Percentiles rank a stretch among this genome's conserved stretches.
phyloP scores from a whole-genome alignment of 345 rosid genomes.

The Lepidium africanum region DNA sequence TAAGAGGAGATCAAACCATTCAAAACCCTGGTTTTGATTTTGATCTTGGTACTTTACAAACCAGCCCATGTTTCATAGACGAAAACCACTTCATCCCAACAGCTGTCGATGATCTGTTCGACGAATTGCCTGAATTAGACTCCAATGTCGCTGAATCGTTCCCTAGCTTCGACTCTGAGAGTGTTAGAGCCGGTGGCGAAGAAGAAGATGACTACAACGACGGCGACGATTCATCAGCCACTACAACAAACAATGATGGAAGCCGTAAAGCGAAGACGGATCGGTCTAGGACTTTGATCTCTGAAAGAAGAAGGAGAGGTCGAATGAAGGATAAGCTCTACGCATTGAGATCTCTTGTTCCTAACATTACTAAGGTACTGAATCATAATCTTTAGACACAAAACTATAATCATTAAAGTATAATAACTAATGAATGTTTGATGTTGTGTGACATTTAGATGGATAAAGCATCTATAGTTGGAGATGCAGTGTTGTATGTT shows the following conservation, averaged over 20 bases:
- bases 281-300: conserved; percentile 65
- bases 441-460: conserved; percentile 36
- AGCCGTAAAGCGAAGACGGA: conserved; percentile 42
- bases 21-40: conserved; percentile 22
- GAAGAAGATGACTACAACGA: conserved; percentile 33
- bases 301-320: conserved; percentile 63
- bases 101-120: conserved; percentile 25
- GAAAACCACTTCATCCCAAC: conserved; percentile 23
- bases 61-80: conserved; percentile 27
- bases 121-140: conserved; percentile 23
- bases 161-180: conserved; percentile 35
- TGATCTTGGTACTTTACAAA: conserved; percentile 27
- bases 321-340: conserved; percentile 91
- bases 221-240: conserved; percentile 54
- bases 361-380: conserved; percentile 81
- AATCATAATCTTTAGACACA: not conserved
- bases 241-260: conserved; percentile 30
- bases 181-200: conserved; percentile 21
- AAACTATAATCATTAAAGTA: not conserved
- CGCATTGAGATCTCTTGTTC: conserved; percentile 76
- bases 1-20: conserved; percentile 41
- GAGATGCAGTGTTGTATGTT: conserved; percentile 67
- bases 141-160: conserved; percentile 28
- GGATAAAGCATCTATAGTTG: conserved; percentile 94
- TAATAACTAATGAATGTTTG: not conserved